Evolutionary conservation across 2,329 filamentous ascomycete genomes (phyloP).

Genomic region (Clonostachys rhizophaga): DNA sequence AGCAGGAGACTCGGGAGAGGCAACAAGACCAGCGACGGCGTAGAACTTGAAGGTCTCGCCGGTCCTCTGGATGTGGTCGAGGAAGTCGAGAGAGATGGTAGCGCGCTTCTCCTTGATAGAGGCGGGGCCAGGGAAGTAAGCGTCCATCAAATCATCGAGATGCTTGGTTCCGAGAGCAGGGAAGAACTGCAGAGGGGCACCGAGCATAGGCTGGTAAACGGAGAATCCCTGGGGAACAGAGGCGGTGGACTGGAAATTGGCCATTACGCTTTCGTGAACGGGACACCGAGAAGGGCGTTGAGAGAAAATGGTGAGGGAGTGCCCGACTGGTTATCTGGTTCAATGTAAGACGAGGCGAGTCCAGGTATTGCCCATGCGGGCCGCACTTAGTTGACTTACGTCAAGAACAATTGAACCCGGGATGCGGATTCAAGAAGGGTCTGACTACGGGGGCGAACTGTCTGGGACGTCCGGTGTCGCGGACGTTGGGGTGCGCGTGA

Average conservation of each 20-base stretch:
- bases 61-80: conserved; percentile 44
- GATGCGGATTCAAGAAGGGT: not conserved
- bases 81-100: conserved; percentile 54
- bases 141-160: conserved; percentile 54
- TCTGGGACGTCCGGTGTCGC: not conserved
- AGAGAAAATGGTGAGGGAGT: not conserved
- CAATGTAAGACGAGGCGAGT: not conserved
- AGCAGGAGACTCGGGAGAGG: conserved; percentile 33
- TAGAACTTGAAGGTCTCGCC: conserved; percentile 60
- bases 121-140: conserved; percentile 48
- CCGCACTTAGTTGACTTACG: not conserved
- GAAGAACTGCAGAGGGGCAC: conserved; percentile 58
- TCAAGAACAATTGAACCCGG: not conserved
- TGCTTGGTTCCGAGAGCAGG: conserved; percentile 60
- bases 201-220: conserved; percentile 53
- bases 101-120: conserved; percentile 56
- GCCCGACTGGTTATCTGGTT: conserved; percentile 1
- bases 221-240: conserved; percentile 45
- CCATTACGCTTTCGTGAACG: conserved; percentile 13
- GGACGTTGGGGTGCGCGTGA: not conserved
- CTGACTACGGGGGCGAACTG: not conserved
- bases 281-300: not conserved
- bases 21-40: conserved; percentile 25
- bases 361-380: not conserved
- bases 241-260: conserved; percentile 8